These are phyloP conservation scores for Peronosclerospora sorghi DNA, from an alignment of 352 stramenopile genomes.

Conservation along the genomic window DNA sequence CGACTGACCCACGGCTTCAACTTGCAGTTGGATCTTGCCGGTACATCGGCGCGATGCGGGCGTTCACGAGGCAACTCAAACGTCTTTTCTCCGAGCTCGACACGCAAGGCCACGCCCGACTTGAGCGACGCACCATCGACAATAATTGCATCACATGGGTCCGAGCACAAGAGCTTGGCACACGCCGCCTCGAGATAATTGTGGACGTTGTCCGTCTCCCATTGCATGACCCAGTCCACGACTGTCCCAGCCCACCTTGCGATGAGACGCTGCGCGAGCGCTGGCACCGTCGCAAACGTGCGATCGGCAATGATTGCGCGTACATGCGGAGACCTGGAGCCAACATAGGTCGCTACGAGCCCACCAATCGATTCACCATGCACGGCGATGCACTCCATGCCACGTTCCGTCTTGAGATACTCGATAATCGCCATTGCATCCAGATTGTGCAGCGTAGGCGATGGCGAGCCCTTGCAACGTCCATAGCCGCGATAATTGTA, in stretches of 20 bases:
- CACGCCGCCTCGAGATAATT: constrained; percentile 70
- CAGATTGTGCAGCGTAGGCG: constrained; percentile 45
- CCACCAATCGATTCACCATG: constrained; percentile 80
- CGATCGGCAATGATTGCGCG: constrained; percentile 64
- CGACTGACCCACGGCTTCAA: no score
- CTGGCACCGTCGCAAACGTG: constrained; percentile 70
- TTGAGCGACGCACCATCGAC: constrained; percentile 74
- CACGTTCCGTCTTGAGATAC: constrained; percentile 46
- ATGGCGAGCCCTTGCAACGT: constrained; percentile 49
- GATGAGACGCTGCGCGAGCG: constrained; percentile 68
- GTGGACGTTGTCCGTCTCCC: constrained; percentile 68
- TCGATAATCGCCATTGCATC: constrained; percentile 66
- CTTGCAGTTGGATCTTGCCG: no score
- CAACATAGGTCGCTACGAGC: constrained; percentile 64
- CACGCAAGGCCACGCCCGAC: constrained; percentile 51
- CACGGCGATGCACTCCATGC: constrained; percentile 48
- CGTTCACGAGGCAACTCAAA: constrained; percentile 26
- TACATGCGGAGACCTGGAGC: constrained; percentile 43
- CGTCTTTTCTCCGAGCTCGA: constrained; percentile 43
- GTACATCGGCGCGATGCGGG: constrained; percentile 6
- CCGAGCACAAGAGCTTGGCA: constrained; percentile 73
- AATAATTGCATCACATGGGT: constrained; percentile 78
- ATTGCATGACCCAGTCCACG: constrained; percentile 58
- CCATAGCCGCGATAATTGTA: constrained; percentile 86
- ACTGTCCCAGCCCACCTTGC: constrained; percentile 55